phyloP scores from a whole-genome alignment of 2,329 filamentous ascomycete genomes.

The Bertia moriformis region DNA sequence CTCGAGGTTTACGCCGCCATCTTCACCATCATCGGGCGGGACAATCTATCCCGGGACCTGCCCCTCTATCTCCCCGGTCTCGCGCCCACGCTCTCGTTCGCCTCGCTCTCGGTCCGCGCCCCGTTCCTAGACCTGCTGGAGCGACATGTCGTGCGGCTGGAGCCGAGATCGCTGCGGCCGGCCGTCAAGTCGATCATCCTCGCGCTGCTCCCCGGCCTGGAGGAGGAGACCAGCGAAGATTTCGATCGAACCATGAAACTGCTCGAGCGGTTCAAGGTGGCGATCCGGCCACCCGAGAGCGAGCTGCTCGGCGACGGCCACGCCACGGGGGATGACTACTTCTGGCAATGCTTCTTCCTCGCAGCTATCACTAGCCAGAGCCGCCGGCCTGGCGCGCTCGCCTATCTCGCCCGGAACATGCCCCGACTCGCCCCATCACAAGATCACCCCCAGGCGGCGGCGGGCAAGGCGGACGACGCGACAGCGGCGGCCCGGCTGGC shows the following conservation, averaged over 20 bases:
- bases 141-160: slow-evolving; percentile 59
- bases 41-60: slow-evolving; percentile 68
- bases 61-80: slow-evolving; percentile 80
- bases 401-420: slow-evolving; percentile 67
- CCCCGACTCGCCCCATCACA: slow-evolving; percentile 47
- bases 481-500: slow-evolving; percentile 34
- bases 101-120: slow-evolving; percentile 78
- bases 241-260: slow-evolving; percentile 77
- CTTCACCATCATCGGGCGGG: slow-evolving; percentile 71
- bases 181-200: slow-evolving; percentile 83
- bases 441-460: slow-evolving; percentile 15
- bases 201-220: slow-evolving; percentile 75
- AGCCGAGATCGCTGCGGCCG: slow-evolving; percentile 60
- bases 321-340: slow-evolving; percentile 65
- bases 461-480: slow-evolving; percentile 19
- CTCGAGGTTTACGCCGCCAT: slow-evolving; percentile 86
- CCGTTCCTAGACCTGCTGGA: slow-evolving; percentile 76
- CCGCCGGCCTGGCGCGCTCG: slow-evolving; percentile 71
- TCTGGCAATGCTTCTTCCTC: slow-evolving; percentile 96
- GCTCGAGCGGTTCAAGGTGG: slow-evolving; percentile 61
- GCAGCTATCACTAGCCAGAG: slow-evolving; percentile 81
- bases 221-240: slow-evolving; percentile 94
- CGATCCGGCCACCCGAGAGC: slow-evolving; percentile 40
- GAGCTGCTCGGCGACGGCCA: slow-evolving; percentile 30
- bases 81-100: slow-evolving; percentile 79